A percentile compares a stretch with the other conserved stretches of the same genome.
phyloP scores from a whole-genome alignment of 1,284 basidiomycete genomes.

The Rhodotorula sp. region DNA sequence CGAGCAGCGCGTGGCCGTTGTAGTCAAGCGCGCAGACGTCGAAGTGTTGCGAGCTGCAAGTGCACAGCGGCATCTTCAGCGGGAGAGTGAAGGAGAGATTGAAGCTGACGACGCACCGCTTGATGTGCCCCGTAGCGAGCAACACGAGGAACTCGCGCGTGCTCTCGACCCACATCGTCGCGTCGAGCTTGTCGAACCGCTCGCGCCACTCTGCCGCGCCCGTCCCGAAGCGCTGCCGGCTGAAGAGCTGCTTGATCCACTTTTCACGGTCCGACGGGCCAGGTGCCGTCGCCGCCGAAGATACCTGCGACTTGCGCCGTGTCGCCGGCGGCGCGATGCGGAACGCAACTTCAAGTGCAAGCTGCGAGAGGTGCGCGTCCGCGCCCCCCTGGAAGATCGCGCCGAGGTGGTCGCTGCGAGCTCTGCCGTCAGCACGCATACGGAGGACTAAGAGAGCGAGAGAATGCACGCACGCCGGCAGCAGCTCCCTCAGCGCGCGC shows the following conservation, averaged over 20 bases:
- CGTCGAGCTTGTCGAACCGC: not conserved
- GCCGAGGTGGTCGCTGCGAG: slow-evolving; percentile 16
- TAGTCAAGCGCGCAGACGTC: not conserved
- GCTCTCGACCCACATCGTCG: not conserved
- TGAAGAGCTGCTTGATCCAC: not conserved
- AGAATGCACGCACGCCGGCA: not conserved
- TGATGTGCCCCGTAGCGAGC: not conserved
- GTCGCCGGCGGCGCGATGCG: not conserved
- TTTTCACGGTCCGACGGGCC: not conserved
- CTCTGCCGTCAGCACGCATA: not conserved
- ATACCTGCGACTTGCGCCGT: not conserved
- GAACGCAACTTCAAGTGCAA: slow-evolving; percentile 19
- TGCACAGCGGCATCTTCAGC: not conserved
- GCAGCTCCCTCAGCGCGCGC: not conserved
- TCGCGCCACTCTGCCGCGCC: not conserved
- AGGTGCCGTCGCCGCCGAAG: not conserved
- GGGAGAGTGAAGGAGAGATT: not conserved
- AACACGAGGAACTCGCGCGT: not conserved
- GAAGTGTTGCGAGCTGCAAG: slow-evolving; percentile 10
- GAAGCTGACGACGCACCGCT: slow-evolving; percentile 8
- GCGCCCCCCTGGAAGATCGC: slow-evolving; percentile 4
- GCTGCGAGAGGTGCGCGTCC: slow-evolving; percentile 10
- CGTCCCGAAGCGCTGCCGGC: not conserved
- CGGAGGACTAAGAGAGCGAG: not conserved
- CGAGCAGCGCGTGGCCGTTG: slow-evolving; percentile 4